Conservation (phyloP, 352 stramenopile genomes). For the Globisporangium recalcitrans region DNA sequence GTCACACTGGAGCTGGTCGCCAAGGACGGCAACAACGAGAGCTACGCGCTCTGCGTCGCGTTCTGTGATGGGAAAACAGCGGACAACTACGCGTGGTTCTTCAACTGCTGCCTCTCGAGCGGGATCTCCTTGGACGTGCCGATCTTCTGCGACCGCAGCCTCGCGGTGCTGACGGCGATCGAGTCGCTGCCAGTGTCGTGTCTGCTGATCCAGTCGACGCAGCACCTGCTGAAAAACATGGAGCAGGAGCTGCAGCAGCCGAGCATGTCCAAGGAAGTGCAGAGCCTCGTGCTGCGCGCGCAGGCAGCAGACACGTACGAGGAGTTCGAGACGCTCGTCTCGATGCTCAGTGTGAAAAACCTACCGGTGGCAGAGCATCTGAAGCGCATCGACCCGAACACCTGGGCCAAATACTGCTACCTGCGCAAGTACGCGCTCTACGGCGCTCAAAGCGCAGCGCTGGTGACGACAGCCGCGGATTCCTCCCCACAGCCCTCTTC, state of each 20-base stretch:
- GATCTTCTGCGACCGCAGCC: slow-evolving; percentile 35
- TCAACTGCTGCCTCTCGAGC: slow-evolving; percentile 33
- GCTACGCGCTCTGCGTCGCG: slow-evolving; percentile 30
- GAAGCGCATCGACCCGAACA: slow-evolving; percentile 21
- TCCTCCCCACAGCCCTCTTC: neutral
- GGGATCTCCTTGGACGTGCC: slow-evolving; percentile 32
- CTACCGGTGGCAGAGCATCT: slow-evolving; percentile 22
- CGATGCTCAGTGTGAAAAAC: slow-evolving; percentile 19
- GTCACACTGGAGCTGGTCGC: slow-evolving; percentile 32
- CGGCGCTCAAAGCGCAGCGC: slow-evolving; percentile 30
- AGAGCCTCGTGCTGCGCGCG: slow-evolving; percentile 24
- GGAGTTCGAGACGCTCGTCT: slow-evolving; percentile 29
- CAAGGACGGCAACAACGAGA: slow-evolving; percentile 43
- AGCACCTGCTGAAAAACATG: slow-evolving; percentile 29
- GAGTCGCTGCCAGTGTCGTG: slow-evolving; percentile 27
- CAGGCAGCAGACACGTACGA: slow-evolving; percentile 29
- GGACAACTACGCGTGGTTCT: slow-evolving; percentile 41
- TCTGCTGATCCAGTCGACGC: slow-evolving; percentile 37
- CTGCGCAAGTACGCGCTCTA: slow-evolving; percentile 35
- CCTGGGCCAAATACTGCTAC: slow-evolving; percentile 40
- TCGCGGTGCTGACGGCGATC: slow-evolving; percentile 21
- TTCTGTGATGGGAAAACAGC: slow-evolving; percentile 30
- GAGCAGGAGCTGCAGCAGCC: slow-evolving; percentile 22
- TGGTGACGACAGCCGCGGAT: slow-evolving; percentile 18
- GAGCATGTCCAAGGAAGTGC: slow-evolving; percentile 19